Evolutionary conservation across 1,284 basidiomycete genomes (phyloP).

Genomic region (Leccinum angustisporum): DNA sequence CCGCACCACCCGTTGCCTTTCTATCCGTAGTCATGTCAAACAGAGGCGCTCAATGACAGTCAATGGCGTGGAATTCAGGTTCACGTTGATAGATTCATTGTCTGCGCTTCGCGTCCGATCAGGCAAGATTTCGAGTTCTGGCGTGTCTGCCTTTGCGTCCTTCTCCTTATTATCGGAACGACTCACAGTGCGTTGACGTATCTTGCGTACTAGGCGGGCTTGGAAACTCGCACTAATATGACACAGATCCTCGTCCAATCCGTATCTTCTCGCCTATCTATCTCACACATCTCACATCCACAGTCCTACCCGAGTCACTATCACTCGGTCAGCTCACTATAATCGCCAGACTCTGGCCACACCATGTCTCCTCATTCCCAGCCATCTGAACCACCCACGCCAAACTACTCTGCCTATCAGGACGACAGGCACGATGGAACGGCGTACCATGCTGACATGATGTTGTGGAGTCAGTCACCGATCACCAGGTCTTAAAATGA

Average conservation of each 20-base stretch:
- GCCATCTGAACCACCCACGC: constrained; percentile 47
- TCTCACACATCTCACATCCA: constrained; percentile 39
- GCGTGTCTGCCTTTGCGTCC: too few species aligned
- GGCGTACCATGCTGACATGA: constrained; percentile 27
- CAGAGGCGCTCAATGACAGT: too few species aligned
- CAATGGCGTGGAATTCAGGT: too few species aligned
- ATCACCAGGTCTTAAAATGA: constrained; percentile 31
- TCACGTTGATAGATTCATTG: too few species aligned
- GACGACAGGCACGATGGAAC: constrained; percentile 41
- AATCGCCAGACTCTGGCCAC: constrained; percentile 37
- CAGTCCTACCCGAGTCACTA: constrained; percentile 39
- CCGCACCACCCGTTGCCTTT: too few species aligned
- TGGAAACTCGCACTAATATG: too few species aligned
- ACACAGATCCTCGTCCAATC: constrained; percentile 5
- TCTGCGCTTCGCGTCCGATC: too few species aligned
- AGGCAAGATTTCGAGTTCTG: too few species aligned
- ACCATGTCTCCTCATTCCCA: constrained; percentile 50
- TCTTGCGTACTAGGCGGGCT: too few species aligned
- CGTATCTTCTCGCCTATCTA: constrained; percentile 35
- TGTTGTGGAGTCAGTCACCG: constrained; percentile 21
- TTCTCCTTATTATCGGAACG: too few species aligned
- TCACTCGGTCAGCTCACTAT: constrained; percentile 34
- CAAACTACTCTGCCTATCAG: constrained; percentile 47
- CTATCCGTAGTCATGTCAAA: too few species aligned
- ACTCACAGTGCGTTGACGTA: too few species aligned